Evolutionary conservation across 2,329 filamentous ascomycete genomes (phyloP).

Genomic region (Cladophialophora immunda): DNA sequence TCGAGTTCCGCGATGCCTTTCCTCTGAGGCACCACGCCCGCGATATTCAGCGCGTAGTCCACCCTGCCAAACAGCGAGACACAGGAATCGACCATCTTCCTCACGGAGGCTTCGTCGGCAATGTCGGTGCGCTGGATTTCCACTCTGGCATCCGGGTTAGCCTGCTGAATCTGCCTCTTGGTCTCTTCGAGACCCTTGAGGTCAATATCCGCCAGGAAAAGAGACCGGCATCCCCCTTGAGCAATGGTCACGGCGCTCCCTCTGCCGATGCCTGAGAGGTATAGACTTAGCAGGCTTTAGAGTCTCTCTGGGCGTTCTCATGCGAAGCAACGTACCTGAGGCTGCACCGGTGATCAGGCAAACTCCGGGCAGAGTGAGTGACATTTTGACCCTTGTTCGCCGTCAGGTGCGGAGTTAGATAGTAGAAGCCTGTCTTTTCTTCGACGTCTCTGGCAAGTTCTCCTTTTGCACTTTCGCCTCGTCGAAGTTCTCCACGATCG

Average conservation of each 20-base stretch:
- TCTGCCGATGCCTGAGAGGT: constrained; percentile 11
- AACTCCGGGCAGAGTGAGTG: constrained; percentile 9
- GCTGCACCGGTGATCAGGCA: constrained; percentile 20
- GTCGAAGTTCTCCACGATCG: no score
- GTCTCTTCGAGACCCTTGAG: constrained; percentile 10
- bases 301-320: not conserved
- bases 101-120: not conserved
- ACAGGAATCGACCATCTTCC: constrained; percentile 1
- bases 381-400: not conserved
- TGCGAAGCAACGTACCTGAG: constrained; percentile 11
- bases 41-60: constrained; percentile 66
- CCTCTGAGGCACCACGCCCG: constrained; percentile 59
- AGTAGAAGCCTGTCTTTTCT: no score
- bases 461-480: no score
- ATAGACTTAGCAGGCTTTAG: not conserved
- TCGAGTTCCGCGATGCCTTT: constrained; percentile 58
- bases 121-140: constrained; percentile 3
- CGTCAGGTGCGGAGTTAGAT: no score
- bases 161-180: not conserved
- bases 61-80: constrained; percentile 53
- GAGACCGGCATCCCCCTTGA: constrained; percentile 7
- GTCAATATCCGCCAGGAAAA: constrained; percentile 16
- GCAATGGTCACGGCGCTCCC: constrained; percentile 1
- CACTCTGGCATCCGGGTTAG: not conserved
- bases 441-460: no score